Evolutionary conservation across 257 asterid species (phyloP), one percentile per base, ranked within the genome.

Genomic region (Salvia rosmarinus): DNA sequence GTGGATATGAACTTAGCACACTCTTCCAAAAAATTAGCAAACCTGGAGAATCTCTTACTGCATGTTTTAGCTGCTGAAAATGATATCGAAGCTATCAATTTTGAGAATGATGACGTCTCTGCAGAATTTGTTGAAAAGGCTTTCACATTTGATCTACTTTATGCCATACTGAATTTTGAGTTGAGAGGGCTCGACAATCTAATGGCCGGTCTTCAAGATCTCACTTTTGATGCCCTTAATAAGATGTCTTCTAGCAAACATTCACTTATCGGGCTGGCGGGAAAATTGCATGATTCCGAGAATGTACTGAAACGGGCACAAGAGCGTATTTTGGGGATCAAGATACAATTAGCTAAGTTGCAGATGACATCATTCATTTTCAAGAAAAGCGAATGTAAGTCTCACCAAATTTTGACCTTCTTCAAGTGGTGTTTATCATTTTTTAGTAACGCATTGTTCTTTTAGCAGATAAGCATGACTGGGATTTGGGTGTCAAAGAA

Each of bases 301-400:
- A 89, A 81, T 62, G 70, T 78, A 12, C 65, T 89, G 67, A 85
- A 82, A 70, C 90, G 51, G 72, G 80, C 82, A 9, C 90, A 86
- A 60, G 97, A 89, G 32, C 85, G 78, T 34, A 59, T 91, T 73
- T 71, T 89, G 78, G 90, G 82, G 81, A 78, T 89, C 89, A 88
- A 88, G 81, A 88, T 89, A 70, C 90, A 85, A 68, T 77, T 91
- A 61, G 87, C 92, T 52, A 94, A 89, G 87, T 81, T 89, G 88
- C 95, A 88, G 90, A 81, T 91, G 88, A 79, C 86, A 72, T 94
- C 99, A 6, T 73, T 85, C 58, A 71, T 82, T 19, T 86, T 80
- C 44, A 83, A 79, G 78, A 87, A 85, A 67, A 81, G 86, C 63
- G 94, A 85, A 73, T 83, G 97, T 86, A 78, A 79, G 91, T 81